phyloP scores from a whole-genome alignment of 352 stramenopile species.

The Phytophthora fragariaefolia region DNA sequence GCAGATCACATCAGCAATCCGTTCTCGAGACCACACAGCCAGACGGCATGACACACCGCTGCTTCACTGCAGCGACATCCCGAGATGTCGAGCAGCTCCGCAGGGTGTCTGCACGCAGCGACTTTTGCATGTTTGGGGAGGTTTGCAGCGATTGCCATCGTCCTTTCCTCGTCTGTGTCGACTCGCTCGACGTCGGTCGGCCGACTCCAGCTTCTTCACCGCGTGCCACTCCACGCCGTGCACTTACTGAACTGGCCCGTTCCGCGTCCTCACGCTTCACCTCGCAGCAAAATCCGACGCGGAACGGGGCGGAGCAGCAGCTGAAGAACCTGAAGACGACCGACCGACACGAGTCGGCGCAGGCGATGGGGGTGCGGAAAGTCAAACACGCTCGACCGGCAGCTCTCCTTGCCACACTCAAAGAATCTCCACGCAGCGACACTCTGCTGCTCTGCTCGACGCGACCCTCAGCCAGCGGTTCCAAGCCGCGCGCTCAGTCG shows the following conservation, averaged over 20 bases:
- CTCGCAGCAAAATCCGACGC: slow-evolving; percentile 25
- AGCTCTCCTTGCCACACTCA: slow-evolving; percentile 33
- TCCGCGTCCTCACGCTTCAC: slow-evolving; percentile 26
- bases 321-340: slow-evolving; percentile 13
- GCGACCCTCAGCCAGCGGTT: neutral
- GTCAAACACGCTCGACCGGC: slow-evolving; percentile 24
- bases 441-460: slow-evolving; percentile 26
- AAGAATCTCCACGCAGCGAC: slow-evolving; percentile 35
- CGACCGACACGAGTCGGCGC: slow-evolving; percentile 14
- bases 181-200: slow-evolving; percentile 8
- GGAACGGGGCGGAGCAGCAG: slow-evolving; percentile 20
- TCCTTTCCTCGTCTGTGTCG: slow-evolving; percentile 9
- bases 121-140: slow-evolving; percentile 91
- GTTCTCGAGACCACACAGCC: slow-evolving; percentile 36
- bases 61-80: slow-evolving; percentile 31
- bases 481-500: neutral
- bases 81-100: slow-evolving; percentile 36
- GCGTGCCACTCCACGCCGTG: slow-evolving; percentile 14
- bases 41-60: slow-evolving; percentile 86
- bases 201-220: neutral
- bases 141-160: slow-evolving; percentile 28
- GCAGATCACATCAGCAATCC: slow-evolving; percentile 42
- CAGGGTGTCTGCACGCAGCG: slow-evolving; percentile 90
- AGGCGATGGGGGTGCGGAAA: slow-evolving; percentile 8
- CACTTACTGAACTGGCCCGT: neutral